These are phyloP conservation scores for Desmodesmus armatus DNA, from an alignment of 139 green algal genomes.

Conservation along the genomic window DNA sequence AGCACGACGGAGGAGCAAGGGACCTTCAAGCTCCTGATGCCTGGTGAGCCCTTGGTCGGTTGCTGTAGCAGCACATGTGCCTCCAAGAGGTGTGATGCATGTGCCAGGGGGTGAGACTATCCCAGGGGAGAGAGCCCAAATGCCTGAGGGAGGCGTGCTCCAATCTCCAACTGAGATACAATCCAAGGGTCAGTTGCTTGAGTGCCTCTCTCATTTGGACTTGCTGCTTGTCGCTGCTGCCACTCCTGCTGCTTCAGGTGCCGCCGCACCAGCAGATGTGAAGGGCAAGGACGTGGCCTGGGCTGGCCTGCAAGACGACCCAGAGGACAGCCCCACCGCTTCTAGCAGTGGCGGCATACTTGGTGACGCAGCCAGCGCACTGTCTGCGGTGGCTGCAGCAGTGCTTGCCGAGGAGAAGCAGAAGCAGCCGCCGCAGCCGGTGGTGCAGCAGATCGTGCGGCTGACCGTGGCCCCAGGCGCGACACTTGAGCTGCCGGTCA, in stretches of 20 bases:
- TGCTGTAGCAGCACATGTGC: conserved; percentile 8
- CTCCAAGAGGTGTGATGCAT: no score
- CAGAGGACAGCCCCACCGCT: no score
- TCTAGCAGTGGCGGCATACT: background rate
- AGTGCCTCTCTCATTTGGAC: no score
- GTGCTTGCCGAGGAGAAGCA: background rate
- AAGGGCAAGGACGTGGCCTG: background rate
- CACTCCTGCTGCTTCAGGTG: no score
- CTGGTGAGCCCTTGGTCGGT: background rate
- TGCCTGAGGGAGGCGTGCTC: no score
- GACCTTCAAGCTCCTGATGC: conserved; percentile 19
- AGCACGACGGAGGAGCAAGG: background rate
- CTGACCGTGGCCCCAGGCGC: background rate
- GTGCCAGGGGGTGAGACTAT: no score
- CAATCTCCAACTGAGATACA: no score
- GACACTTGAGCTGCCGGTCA: conserved; percentile 27
- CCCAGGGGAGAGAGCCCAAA: no score
- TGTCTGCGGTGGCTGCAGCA: background rate
- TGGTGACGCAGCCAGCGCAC: background rate
- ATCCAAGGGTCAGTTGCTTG: no score
- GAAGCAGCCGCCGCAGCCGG: background rate
- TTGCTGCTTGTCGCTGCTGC: no score
- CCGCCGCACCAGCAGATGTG: background rate
- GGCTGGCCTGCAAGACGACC: background rate
- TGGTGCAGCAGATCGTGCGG: conserved; percentile 3